Evolutionary conservation across 1,284 basidiomycete genomes (phyloP).

Genomic region (Austroboletus olivaceoglutinosus): DNA sequence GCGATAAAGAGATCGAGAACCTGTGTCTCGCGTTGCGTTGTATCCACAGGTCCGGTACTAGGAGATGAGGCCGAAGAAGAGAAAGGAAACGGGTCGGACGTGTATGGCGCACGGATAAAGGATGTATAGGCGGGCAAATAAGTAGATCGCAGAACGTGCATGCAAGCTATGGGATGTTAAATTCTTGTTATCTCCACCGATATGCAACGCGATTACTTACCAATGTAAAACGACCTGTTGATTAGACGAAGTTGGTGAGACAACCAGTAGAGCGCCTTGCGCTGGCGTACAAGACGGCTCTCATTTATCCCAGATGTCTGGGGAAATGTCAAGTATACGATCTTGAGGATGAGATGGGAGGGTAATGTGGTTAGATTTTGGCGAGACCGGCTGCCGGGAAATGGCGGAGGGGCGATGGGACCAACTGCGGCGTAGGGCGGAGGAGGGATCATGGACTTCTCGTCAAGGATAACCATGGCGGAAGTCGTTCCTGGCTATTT

Average conservation of each 20-base stretch:
- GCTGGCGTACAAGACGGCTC: conserved; percentile 48
- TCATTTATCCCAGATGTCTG: conserved; percentile 38
- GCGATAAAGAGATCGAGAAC: conserved; percentile 76
- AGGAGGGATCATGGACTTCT: conserved; percentile 42
- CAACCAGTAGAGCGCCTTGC: conserved; percentile 69
- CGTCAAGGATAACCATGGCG: conserved; percentile 51
- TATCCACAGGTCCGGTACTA: conserved; percentile 20
- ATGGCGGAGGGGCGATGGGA: conserved; percentile 35
- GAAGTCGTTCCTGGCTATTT: neutral
- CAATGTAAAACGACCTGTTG: conserved; percentile 61
- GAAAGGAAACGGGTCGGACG: conserved; percentile 72
- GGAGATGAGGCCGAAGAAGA: conserved; percentile 27
- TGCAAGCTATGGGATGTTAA: conserved; percentile 51
- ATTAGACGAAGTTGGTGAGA: conserved; percentile 61
- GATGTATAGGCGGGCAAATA: conserved; percentile 65
- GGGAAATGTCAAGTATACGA: conserved; percentile 61
- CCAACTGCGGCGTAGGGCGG: conserved; percentile 40
- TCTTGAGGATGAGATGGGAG: conserved; percentile 56
- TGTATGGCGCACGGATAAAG: conserved; percentile 62
- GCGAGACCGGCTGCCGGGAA: conserved; percentile 22
- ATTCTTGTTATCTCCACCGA: neutral
- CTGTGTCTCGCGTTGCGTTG: conserved; percentile 62
- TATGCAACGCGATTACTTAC: conserved; percentile 35
- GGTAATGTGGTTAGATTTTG: conserved; percentile 44
- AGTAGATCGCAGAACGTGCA: conserved; percentile 73